These are phyloP conservation scores for Vickermania spadyakhi DNA, from an alignment of 208 protist genomes.

Conservation along the genomic window DNA sequence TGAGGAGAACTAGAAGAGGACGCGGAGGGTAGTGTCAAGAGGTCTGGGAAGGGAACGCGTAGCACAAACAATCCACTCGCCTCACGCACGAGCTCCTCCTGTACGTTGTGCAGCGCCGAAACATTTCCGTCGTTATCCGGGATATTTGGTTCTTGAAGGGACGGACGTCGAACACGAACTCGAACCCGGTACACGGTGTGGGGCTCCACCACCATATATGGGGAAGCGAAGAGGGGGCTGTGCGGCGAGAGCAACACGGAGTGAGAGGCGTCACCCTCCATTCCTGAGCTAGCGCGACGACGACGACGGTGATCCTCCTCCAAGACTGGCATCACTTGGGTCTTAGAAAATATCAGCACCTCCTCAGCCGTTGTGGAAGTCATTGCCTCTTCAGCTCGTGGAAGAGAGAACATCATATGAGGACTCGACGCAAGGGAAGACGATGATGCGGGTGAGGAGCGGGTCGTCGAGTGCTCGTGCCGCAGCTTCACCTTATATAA, in stretches of 20 bases:
- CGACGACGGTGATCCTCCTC: too few species aligned
- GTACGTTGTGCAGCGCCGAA: too few species aligned
- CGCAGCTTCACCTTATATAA: not conserved
- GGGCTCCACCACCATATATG: not conserved
- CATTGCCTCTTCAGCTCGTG: not conserved
- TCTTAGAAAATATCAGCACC: not conserved
- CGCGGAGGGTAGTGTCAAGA: too few species aligned
- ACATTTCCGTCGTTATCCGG: too few species aligned
- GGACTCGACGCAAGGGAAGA: not conserved
- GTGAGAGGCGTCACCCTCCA: too few species aligned
- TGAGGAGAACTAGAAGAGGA: not conserved
- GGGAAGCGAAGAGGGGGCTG: not conserved
- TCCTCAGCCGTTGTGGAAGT: not conserved
- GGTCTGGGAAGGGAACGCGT: not conserved
- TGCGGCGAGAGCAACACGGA: too few species aligned
- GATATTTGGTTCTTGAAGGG: too few species aligned
- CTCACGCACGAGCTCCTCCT: too few species aligned
- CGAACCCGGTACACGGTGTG: not conserved
- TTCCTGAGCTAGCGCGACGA: too few species aligned
- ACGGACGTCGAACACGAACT: not conserved
- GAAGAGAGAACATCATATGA: not conserved
- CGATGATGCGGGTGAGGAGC: too few species aligned
- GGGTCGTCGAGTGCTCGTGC: not conserved
- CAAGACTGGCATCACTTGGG: not conserved
- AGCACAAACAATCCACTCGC: not conserved